Evolutionary conservation across 768 basidiomycete species (phyloP), one percentile per base, ranked within the genome.

Genomic region (Amanita jacksonii): DNA sequence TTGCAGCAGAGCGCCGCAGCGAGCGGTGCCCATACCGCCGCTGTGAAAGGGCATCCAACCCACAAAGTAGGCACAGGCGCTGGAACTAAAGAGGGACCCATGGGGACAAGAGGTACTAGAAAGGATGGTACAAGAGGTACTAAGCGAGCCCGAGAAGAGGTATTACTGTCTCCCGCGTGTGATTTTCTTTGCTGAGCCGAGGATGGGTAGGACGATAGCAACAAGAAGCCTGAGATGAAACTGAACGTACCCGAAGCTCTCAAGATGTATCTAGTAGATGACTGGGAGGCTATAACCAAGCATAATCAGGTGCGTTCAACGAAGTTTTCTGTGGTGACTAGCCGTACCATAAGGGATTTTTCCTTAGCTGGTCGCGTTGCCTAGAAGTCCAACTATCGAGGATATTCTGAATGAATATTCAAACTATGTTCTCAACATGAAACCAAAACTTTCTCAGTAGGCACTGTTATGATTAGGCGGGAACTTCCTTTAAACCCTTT

Each of bases 261-360:
- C 49, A 97, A 96, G 60, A 74, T 80, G 23, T 72, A 85, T 37
- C 71, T 99, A 28, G 92, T 98, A 2, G 92, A 98, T 56, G 96
- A 98, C 53, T 99, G 96, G 96, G 94, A 98, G 62, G 78, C 82
- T 4, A 81, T 98, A 30, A 98, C 96, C 42, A 97, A 96, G 68
- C 87, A 92, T 58, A 79, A 81, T 52, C 86, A 91, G 76, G 94
- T 85, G 47, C 13, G 37, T 9, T 7, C 27, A 27, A 23, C 22
- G 24, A 5, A 16, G n/a, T n/a, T n/a, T n/a, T n/a, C n/a, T n/a
- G n/a, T n/a, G n/a, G n/a, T n/a, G n/a, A n/a, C n/a, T n/a, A n/a
- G n/a, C n/a, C n/a, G n/a, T n/a, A n/a, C n/a, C n/a, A n/a, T n/a
- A n/a, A n/a, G n/a, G n/a, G n/a, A n/a, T n/a, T 2, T 22, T 23